A percentile compares a stretch with the other conserved stretches of the same genome.
Evolutionary conservation across 1,139 yeast species (phyloP).

Genomic region (Debaryomycetaceae sp.): DNA sequence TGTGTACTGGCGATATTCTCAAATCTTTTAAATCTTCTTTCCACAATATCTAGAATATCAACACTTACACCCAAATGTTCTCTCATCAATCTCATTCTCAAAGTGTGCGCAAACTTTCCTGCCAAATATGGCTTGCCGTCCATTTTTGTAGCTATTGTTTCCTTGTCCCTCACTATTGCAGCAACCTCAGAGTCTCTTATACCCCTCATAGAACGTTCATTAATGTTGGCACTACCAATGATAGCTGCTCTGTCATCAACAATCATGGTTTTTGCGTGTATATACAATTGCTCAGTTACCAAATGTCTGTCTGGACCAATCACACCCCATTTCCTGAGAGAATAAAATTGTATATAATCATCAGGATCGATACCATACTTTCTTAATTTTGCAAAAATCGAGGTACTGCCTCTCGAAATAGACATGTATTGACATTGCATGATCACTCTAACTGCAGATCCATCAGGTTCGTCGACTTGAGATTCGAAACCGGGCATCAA

Average conservation of each 20-base stretch:
- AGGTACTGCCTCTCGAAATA: slow-evolving; percentile 86
- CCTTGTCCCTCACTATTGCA: slow-evolving; percentile 79
- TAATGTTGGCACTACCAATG: slow-evolving; percentile 94
- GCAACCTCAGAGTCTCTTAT: slow-evolving; percentile 93
- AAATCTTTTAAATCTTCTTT: slow-evolving; percentile 63
- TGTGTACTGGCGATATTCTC: slow-evolving; percentile 51
- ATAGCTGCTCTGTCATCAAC: slow-evolving; percentile 94
- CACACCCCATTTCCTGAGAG: slow-evolving; percentile 93
- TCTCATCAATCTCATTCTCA: slow-evolving; percentile 89
- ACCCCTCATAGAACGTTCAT: slow-evolving; percentile 94
- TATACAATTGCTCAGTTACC: slow-evolving; percentile 87
- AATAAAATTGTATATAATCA: slow-evolving; percentile 87
- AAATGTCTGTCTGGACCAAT: slow-evolving; percentile 73
- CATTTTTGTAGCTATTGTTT: slow-evolving; percentile 71
- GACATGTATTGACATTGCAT: slow-evolving; percentile 97
- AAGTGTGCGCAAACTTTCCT: slow-evolving; percentile 83
- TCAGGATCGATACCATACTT: slow-evolving; percentile 83
- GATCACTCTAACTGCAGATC: slow-evolving; percentile 88
- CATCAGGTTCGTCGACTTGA: slow-evolving; percentile 90
- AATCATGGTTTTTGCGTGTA: slow-evolving; percentile 88
- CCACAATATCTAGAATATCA: slow-evolving; percentile 81
- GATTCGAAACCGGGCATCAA: slow-evolving; percentile 98
- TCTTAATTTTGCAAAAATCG: slow-evolving; percentile 79
- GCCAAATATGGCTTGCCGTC: slow-evolving; percentile 78
- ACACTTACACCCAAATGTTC: slow-evolving; percentile 95